Evolutionary conservation across 2,329 filamentous ascomycete species (phyloP), one percentile per base, ranked within the genome.

Genomic region (Colletotrichum simmondsii): DNA sequence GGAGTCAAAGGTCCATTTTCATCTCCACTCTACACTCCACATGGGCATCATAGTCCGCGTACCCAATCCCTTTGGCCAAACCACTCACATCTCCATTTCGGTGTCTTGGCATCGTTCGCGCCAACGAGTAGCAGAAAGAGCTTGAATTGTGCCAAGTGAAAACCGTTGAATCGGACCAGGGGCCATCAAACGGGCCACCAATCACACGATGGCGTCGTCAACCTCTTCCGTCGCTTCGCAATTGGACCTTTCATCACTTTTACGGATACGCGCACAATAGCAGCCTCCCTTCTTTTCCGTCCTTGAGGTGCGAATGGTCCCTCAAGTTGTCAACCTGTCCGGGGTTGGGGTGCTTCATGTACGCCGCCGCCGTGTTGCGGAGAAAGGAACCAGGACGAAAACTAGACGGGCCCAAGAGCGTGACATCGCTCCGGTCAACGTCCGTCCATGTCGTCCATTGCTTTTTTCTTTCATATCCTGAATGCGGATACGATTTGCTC

Each of bases 371-470:
- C 65, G 49, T 46, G 56, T 35, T 61, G 63, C 68, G 63, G 56
- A 67, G 68, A 67, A 56, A 24, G 7, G 19, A 54, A 24, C 53
- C 22, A 16, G 11, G 54, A 42, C 62, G 42, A 54, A 53, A 60
- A 22, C 28, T 12, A 35, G 19, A 60, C 56, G 60, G 68, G 60
- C 49, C 24, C 54, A 56, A 30, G 49, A 49, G 46, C 62, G 56
- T 66, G 37, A 65, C 68, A 71, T 71, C 62, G 62, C 62, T 60
- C 66, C 62, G 68, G 68, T 66, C 54, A 66, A 65, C 49, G 30
- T 71, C 68, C 62, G 68, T 46, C n/a, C 42, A 49, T 49, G 4
- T 35, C 19, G n/a, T 28, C 16, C 30, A 35, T 32, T 32, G 6
- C 10, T 32, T 53, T 52, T 8, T 26, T 54, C 16, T 32, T 7